A percentile compares a stretch with the other conserved stretches of the same genome.
phyloP scores from a whole-genome alignment of 768 basidiomycete genomes.

The Xerocomus spinulosus region DNA sequence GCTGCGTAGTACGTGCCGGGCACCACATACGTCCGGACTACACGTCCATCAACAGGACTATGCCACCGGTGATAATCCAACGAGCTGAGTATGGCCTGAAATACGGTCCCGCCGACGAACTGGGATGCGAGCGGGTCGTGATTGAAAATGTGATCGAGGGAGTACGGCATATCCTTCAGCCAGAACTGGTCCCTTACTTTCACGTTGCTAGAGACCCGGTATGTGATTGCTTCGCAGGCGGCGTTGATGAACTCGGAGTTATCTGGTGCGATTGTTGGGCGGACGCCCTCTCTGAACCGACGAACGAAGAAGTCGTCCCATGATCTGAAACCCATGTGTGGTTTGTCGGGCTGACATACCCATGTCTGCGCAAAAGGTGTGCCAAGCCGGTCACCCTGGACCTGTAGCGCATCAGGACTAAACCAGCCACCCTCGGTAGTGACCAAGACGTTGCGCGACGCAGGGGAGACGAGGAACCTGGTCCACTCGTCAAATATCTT shows the following conservation, averaged over 20 bases:
- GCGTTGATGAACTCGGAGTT: constrained; percentile 38
- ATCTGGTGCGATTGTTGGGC: constrained; percentile 34
- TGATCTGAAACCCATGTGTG: constrained; percentile 43
- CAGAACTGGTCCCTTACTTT: constrained; percentile 47
- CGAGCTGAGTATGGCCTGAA: constrained; percentile 56
- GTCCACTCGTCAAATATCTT: constrained; percentile 49
- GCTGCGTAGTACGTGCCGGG: constrained; percentile 51
- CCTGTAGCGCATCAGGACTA: constrained; percentile 29
- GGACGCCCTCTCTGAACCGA: constrained; percentile 35
- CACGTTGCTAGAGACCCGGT: constrained; percentile 38
- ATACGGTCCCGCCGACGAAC: constrained; percentile 49
- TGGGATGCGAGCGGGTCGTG: constrained; percentile 35
- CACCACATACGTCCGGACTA: constrained; percentile 39
- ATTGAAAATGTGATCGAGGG: constrained; percentile 51
- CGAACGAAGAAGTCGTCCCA: constrained; percentile 59
- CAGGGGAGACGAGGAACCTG: constrained; percentile 40
- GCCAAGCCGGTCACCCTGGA: constrained; percentile 5
- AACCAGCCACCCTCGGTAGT: constrained; percentile 46
- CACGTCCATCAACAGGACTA: constrained; percentile 46
- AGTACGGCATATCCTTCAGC: constrained; percentile 61
- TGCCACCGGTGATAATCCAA: constrained; percentile 62
- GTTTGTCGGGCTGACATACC: constrained; percentile 35
- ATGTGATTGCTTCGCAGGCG: constrained; percentile 51
- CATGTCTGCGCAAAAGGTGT: constrained; percentile 36
- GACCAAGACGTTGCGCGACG: constrained; percentile 41